These are phyloP conservation scores for Ustilago esculenta DNA, from an alignment of 1,284 basidiomycete genomes.

Conservation along the genomic window DNA sequence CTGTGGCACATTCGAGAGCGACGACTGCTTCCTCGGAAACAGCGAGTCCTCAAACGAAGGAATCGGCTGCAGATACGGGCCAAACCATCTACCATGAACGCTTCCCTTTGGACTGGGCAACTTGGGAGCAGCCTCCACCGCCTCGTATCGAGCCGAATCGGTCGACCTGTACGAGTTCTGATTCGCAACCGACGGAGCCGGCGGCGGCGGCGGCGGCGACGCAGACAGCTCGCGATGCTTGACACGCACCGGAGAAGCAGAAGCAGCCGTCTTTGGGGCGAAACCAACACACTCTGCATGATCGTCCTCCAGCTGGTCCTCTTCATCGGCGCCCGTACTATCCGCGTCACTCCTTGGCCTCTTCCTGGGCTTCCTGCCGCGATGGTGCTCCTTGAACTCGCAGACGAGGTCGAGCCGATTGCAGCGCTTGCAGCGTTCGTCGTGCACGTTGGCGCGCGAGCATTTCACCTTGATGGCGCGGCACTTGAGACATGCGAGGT, in stretches of 20 bases:
- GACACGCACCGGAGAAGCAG: conserved; percentile 14
- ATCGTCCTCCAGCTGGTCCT: conserved; percentile 42
- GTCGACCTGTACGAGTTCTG: too few species aligned
- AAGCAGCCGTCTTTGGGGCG: conserved; percentile 2
- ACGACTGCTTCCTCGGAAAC: conserved; percentile 20
- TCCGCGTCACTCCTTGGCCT: conserved; percentile 31
- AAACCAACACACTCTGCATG: conserved; percentile 5
- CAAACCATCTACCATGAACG: conserved; percentile 44
- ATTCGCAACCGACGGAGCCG: too few species aligned
- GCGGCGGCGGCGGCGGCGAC: conserved; percentile 15
- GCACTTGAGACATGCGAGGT: conserved; percentile 48
- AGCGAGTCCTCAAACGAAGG: conserved; percentile 29
- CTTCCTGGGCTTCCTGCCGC: conserved; percentile 49
- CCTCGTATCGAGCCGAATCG: conserved; percentile 15
- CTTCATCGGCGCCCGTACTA: conserved; percentile 32
- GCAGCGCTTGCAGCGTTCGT: conserved; percentile 46
- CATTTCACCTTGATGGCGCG: conserved; percentile 51
- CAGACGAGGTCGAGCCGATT: conserved; percentile 45
- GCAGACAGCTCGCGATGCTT: conserved; percentile 19
- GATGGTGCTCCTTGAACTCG: conserved; percentile 49
- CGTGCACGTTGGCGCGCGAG: conserved; percentile 32
- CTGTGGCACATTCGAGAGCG: too few species aligned
- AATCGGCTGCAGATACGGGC: conserved; percentile 39
- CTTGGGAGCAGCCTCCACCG: conserved; percentile 20
- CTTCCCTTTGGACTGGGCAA: conserved; percentile 40